These are phyloP conservation scores for Sextonia rubra DNA, from an alignment of 164 flowering plant species.

Conservation along the genomic window DNA sequence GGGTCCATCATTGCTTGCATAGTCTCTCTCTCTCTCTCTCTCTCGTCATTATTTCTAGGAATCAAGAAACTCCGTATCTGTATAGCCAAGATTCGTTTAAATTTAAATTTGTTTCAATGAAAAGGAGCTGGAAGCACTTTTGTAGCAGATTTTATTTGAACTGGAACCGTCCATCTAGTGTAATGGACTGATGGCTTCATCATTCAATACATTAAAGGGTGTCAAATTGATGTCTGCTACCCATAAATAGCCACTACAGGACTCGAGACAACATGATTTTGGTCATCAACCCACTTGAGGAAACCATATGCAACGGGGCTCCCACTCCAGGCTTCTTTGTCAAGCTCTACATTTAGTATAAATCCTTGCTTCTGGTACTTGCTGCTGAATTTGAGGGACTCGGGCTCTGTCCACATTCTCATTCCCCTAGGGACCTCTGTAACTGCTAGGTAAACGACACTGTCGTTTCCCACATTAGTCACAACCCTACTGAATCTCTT, in stretches of 20 bases:
- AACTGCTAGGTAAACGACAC: conserved; percentile 13
- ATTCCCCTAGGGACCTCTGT: conserved; percentile 23
- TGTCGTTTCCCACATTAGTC: conserved; percentile 23
- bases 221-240: background rate
- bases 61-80: too few relatives aligned
- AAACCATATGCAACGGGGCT: conserved; percentile 12
- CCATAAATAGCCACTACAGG: conserved; percentile 21
- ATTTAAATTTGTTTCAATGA: too few relatives aligned
- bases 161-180: too few relatives aligned
- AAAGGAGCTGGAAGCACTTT: too few relatives aligned
- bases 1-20: too few relatives aligned
- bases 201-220: background rate
- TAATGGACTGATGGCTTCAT: too few relatives aligned
- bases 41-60: too few relatives aligned
- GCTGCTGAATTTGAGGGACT: conserved; percentile 4
- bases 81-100: too few relatives aligned
- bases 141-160: too few relatives aligned
- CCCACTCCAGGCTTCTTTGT: conserved; percentile 5
- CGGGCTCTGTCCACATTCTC: conserved; percentile 22
- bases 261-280: conserved; percentile 23
- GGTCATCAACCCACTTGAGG: conserved; percentile 26
- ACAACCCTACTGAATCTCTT: conserved; percentile 21
- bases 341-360: conserved; percentile 17
- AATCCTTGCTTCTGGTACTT: conserved; percentile 8
- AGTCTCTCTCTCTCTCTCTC: too few relatives aligned